Evolutionary conservation across 2,329 filamentous ascomycete genomes (phyloP).

Genomic region (Penicillium brasilianum): DNA sequence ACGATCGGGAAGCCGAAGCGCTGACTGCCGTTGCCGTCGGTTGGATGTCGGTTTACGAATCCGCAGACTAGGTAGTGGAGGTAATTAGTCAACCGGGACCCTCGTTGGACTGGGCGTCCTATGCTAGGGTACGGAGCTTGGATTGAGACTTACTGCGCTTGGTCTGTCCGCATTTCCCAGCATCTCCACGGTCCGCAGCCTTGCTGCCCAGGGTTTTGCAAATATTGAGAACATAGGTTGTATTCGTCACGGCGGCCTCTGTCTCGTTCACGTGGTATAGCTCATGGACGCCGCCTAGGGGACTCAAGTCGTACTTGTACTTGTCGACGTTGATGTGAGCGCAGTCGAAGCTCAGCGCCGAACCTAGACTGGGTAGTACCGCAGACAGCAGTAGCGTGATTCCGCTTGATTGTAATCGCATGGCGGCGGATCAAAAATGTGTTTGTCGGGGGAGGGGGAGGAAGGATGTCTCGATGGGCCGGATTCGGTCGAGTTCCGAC

Average conservation of each 20-base stretch:
- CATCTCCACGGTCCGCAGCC: conserved; percentile 31
- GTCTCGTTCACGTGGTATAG: conserved; percentile 39
- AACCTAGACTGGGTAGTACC: conserved; percentile 34
- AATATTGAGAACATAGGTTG: conserved; percentile 46
- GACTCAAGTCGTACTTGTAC: conserved; percentile 47
- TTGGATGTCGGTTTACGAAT: conserved; percentile 63
- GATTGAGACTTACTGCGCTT: conserved; percentile 41
- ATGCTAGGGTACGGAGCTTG: background rate
- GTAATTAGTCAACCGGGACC: background rate
- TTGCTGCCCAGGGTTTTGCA: conserved; percentile 38
- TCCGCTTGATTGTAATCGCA: conserved; percentile 40
- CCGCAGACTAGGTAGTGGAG: conserved; percentile 67
- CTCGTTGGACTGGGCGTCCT: background rate
- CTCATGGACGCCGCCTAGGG: conserved; percentile 46
- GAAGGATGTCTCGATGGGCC: background rate
- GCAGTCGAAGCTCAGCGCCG: conserved; percentile 47
- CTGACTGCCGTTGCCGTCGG: conserved; percentile 56
- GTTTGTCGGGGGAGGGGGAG: background rate
- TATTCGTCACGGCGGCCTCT: conserved; percentile 37
- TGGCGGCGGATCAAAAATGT: conserved; percentile 24
- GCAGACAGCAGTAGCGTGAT: conserved; percentile 34
- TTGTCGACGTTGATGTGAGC: conserved; percentile 40
- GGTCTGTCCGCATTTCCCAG: conserved; percentile 39
- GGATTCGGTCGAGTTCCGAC: background rate
- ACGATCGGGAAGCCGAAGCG: conserved; percentile 72